phyloP scores from a whole-genome alignment of 345 rosid species.

The Eutrema yunnanense region DNA sequence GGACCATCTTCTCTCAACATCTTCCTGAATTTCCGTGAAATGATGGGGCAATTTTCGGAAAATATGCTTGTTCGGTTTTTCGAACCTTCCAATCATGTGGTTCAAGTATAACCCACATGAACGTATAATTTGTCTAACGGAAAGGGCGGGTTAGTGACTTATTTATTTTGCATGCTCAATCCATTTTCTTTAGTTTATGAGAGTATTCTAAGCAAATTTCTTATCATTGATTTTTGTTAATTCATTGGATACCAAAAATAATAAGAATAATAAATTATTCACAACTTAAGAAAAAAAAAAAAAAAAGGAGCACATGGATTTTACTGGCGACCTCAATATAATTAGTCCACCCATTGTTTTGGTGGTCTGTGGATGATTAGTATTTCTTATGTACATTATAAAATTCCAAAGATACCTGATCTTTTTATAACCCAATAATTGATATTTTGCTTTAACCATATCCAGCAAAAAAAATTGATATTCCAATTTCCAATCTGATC shows the following conservation, averaged over 20 bases:
- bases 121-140: neutral
- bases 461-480: neutral
- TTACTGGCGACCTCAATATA: neutral
- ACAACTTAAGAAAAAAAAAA: neutral
- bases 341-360: neutral
- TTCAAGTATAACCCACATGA: slow-evolving; percentile 17
- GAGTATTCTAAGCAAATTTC: neutral
- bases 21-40: slow-evolving; percentile 7
- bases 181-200: neutral
- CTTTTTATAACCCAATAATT: neutral
- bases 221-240: neutral
- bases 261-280: neutral
- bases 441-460: neutral
- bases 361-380: neutral
- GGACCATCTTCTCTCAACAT: slow-evolving; percentile 10
- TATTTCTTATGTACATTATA: neutral
- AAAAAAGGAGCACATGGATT: slow-evolving; percentile 6
- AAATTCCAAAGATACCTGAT: neutral
- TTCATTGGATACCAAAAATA: neutral
- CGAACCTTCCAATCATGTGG: slow-evolving; percentile 25
- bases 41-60: neutral
- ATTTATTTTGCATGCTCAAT: slow-evolving; percentile 15
- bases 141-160: slow-evolving; percentile 2
- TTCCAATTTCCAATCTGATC: neutral
- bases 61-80: neutral